Evolutionary conservation across 495 filamentous ascomycete species (phyloP), one percentile per base, ranked within the genome.

Genomic region (Neurospora pannonica): DNA sequence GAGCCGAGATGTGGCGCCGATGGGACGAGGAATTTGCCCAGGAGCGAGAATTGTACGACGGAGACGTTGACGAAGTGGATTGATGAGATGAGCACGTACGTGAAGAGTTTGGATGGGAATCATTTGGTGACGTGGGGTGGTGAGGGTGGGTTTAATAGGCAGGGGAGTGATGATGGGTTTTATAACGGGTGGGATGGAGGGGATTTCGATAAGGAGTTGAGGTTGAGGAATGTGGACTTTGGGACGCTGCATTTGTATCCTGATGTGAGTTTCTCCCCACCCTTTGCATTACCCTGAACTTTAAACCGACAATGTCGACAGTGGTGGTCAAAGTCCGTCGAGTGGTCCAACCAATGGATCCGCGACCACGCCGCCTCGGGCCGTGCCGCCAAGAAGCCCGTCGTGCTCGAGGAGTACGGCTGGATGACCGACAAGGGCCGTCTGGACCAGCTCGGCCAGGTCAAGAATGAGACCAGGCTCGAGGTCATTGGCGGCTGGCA

Each of bases 361-460:
- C 81, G 80, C 5, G 85, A 90, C 70, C 91, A 93, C 74, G 89
- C 86, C 2, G 84, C 81, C 0, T 84, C 87, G 1, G 89, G 88
- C 72, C 81, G 81, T 40, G 85, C 84, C 11, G 86, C 84, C 10
- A 86, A 86, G 28, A 93, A 92, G 81, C 90, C 91, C 0, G 91
- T 91, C 54, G 83, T 93, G 28, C 85, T 90, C 70, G 91, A 93
- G 75, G 91, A 92, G 78, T 93, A 93, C 75, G 90, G 90, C 74
- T 84, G 77, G 76, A 77, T 87, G 48, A 85, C 81, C 3, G 78
- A 82, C 54, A 80, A 83, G 76, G 67, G 75, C 81, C 74, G 84
- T 79, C 71, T 86, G 77, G 79, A 79, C 42, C 75, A 81, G 71
- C 75, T 78, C 10, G 76, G 79, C 54, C 79, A 71, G 40, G 77